These are phyloP conservation scores for Glarea lozoyensis DNA, from an alignment of 495 filamentous ascomycete genomes.

Conservation along the genomic window DNA sequence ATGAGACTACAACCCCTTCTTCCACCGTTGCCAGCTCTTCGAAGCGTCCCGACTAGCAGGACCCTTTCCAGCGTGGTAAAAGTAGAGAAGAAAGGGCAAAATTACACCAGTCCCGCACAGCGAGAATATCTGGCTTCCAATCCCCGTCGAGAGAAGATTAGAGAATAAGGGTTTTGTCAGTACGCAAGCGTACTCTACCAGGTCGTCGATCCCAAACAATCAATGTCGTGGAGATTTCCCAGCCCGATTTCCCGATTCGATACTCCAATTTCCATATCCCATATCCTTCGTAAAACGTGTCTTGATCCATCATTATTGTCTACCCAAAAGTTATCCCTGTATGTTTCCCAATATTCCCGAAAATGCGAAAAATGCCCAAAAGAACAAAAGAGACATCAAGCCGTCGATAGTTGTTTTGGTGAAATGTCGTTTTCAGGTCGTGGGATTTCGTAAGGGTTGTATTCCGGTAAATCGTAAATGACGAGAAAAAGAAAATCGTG, in stretches of 20 bases:
- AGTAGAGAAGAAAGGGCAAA: too few relatives aligned
- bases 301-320: conserved; percentile 7
- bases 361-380: conserved; percentile 4
- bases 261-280: too few relatives aligned
- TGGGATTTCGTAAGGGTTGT: not conserved
- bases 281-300: not conserved
- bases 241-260: conserved; percentile 22
- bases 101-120: too few relatives aligned
- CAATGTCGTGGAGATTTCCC: conserved; percentile 10
- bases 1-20: too few relatives aligned
- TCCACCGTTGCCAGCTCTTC: too few relatives aligned
- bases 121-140: too few relatives aligned
- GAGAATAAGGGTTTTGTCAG: too few relatives aligned
- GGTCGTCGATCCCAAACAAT: conserved; percentile 9
- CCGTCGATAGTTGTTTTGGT: conserved; percentile 11
- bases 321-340: not conserved
- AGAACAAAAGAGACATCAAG: conserved; percentile 23
- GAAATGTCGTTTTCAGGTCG: not conserved
- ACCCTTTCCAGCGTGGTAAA: too few relatives aligned
- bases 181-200: conserved; percentile 19
- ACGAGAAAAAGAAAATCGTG: conserved; percentile 11
- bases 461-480: conserved; percentile 3
- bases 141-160: too few relatives aligned
- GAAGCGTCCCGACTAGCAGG: too few relatives aligned
- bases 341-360: not conserved